phyloP scores from a whole-genome alignment of 1,284 basidiomycete species.

The Trichosporon sp. region DNA sequence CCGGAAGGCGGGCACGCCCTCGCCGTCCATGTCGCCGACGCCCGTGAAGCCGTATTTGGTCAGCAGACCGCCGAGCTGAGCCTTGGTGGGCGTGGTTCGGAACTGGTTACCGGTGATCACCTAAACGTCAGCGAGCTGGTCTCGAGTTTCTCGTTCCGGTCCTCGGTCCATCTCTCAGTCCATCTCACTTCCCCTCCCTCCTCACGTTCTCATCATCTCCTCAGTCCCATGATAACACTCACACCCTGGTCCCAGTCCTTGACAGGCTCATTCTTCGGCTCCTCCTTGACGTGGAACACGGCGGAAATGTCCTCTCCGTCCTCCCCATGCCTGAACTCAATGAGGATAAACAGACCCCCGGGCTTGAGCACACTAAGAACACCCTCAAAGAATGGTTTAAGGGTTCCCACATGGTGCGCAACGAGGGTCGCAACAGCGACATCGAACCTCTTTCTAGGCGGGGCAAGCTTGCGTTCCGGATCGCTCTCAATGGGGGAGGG shows the following conservation, averaged over 20 bases:
- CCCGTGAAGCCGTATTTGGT: constrained; percentile 36
- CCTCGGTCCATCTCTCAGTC: no score
- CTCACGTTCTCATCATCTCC: neutral
- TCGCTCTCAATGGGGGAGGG: constrained; percentile 33
- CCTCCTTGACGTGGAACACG: constrained; percentile 23
- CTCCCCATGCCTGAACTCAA: constrained; percentile 37
- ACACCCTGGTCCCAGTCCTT: constrained; percentile 22
- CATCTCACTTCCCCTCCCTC: neutral
- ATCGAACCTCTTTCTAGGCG: constrained; percentile 38
- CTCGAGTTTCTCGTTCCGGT: no score
- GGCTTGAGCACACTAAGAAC: constrained; percentile 32
- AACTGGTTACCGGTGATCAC: constrained; percentile 25
- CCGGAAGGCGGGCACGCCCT: constrained; percentile 37
- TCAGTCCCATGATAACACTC: neutral
- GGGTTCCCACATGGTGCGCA: constrained; percentile 48
- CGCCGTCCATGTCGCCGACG: constrained; percentile 35
- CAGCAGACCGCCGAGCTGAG: constrained; percentile 18
- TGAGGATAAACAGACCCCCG: constrained; percentile 43
- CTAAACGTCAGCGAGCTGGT: neutral
- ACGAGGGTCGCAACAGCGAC: constrained; percentile 44
- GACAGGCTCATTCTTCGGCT: constrained; percentile 13
- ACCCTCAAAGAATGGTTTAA: constrained; percentile 39
- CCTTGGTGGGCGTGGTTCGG: constrained; percentile 26
- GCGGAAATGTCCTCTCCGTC: constrained; percentile 21
- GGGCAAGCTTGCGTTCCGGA: constrained; percentile 27